Conservation (phyloP, 2,329 filamentous ascomycete genomes). For the Fusarium hostae region DNA sequence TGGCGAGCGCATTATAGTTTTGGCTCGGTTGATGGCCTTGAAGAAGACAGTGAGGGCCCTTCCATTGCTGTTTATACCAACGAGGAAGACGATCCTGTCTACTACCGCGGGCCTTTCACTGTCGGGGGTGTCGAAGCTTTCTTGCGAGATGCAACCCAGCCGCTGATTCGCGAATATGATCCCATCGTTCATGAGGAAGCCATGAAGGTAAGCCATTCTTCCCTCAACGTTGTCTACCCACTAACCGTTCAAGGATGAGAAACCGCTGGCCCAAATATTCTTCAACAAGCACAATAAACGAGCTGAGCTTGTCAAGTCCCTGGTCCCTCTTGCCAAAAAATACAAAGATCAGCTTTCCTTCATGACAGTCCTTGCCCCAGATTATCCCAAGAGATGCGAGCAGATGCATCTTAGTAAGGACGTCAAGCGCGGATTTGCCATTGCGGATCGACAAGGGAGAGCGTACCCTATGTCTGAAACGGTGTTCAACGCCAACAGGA, state of each 20-base stretch:
- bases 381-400: not conserved
- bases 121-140: not conserved
- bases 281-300: not conserved
- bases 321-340: not conserved
- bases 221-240: accelerated
- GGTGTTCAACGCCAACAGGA: not conserved
- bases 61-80: not conserved
- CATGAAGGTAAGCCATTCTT: not conserved
- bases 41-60: not conserved
- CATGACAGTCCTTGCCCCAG: not conserved
- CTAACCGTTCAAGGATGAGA: not conserved
- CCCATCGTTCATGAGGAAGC: not conserved
- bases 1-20: slow-evolving; percentile 7
- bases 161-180: not conserved
- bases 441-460: not conserved
- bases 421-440: not conserved
- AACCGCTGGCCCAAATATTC: not conserved
- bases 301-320: not conserved
- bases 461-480: slow-evolving; percentile 1
- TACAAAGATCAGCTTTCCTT: not conserved
- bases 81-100: not conserved
- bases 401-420: not conserved
- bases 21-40: not conserved
- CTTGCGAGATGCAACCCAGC: not conserved
- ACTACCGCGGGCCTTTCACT: not conserved